Percentiles rank a stretch among this genome's conserved stretches.
These are phyloP conservation scores for Debaryomycetaceae sp. DNA, from an alignment of 1,139 yeast species.

Conservation along the genomic window DNA sequence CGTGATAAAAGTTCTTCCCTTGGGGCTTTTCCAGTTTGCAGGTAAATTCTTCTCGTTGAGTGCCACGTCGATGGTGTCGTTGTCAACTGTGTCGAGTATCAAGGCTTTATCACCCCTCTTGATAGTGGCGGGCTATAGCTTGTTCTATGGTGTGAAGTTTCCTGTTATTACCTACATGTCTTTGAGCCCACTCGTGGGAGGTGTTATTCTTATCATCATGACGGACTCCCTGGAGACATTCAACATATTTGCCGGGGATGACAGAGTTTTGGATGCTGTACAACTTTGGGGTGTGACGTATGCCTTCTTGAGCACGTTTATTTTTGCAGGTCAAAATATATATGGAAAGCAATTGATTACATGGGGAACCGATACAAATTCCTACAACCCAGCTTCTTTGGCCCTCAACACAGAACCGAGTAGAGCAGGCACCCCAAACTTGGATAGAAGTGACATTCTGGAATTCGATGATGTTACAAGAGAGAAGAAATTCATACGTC, in stretches of 20 bases:
- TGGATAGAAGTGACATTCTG: conserved; percentile 3
- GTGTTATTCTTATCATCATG: conserved; percentile 33
- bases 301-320: conserved; percentile 29
- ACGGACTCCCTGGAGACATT: conserved; percentile 20
- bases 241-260: conserved; percentile 10
- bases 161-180: conserved; percentile 35
- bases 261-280: conserved; percentile 13
- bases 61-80: conserved; percentile 37
- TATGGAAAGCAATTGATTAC: conserved; percentile 42
- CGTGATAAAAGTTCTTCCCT: conserved; percentile 31
- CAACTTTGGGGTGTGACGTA: conserved; percentile 29
- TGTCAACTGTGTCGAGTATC: conserved; percentile 39
- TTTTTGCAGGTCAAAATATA: conserved; percentile 40
- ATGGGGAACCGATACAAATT: conserved; percentile 21
- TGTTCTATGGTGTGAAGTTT: conserved; percentile 29
- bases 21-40: conserved; percentile 37
- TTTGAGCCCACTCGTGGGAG: conserved; percentile 33
- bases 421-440: conserved; percentile 14
- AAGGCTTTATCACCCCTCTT: conserved; percentile 40
- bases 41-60: conserved; percentile 37
- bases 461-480: conserved; percentile 3
- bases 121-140: conserved; percentile 33
- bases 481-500: conserved; percentile 16
- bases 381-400: conserved; percentile 24
- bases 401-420: conserved; percentile 24